These are phyloP conservation scores for Hericium alpestre DNA, from an alignment of 768 basidiomycete genomes.

Conservation along the genomic window DNA sequence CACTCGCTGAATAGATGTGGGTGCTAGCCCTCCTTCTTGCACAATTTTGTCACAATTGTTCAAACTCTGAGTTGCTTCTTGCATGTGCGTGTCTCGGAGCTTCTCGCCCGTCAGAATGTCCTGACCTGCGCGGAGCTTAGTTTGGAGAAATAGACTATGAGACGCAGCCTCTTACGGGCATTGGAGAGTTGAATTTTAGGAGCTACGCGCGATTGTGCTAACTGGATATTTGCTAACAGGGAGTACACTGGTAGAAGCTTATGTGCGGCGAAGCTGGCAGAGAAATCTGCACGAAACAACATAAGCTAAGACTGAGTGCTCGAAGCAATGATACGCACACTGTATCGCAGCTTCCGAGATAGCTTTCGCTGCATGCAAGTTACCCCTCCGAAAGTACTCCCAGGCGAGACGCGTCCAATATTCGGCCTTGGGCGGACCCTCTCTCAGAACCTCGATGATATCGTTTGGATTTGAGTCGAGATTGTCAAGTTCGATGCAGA, in stretches of 20 bases:
- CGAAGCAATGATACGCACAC: constrained; percentile 33
- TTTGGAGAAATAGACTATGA: too few species aligned
- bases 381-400: constrained; percentile 80
- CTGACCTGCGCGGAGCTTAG: constrained; percentile 36
- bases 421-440: constrained; percentile 60
- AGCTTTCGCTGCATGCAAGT: constrained; percentile 65
- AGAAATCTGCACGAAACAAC: too few species aligned
- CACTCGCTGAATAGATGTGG: constrained; percentile 31
- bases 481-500: constrained; percentile 81
- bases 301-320: too few species aligned
- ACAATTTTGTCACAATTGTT: constrained; percentile 47
- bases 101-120: constrained; percentile 50
- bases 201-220: constrained; percentile 70
- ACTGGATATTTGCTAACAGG: constrained; percentile 75
- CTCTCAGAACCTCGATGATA: constrained; percentile 59
- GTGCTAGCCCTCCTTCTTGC: constrained; percentile 42
- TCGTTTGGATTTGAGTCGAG: constrained; percentile 74
- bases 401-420: constrained; percentile 78
- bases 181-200: constrained; percentile 68
- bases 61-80: constrained; percentile 57
- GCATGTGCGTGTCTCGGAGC: constrained; percentile 57
- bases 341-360: constrained; percentile 59
- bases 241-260: constrained; percentile 25
- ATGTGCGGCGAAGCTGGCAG: too few species aligned
- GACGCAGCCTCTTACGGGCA: constrained; percentile 48